Evolutionary conservation across 306 rosid genomes (phyloP).

Genomic region (Pachyrhizus erosus): DNA sequence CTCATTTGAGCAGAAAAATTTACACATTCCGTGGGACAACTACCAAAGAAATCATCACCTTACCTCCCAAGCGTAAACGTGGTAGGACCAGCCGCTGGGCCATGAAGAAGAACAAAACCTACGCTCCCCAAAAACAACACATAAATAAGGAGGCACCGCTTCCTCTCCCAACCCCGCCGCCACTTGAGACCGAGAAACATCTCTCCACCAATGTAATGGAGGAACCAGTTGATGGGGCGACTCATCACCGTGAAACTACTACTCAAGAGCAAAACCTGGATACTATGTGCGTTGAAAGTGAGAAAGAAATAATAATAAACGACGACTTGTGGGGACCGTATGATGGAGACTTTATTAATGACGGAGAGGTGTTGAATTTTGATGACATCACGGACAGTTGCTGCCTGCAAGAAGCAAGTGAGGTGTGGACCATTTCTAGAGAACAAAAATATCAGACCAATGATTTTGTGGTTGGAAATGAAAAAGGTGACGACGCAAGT

Average conservation of each 20-base stretch:
- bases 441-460: slow-evolving; percentile 37
- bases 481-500: background rate
- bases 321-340: background rate
- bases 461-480: background rate
- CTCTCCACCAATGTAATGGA: background rate
- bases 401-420: slow-evolving; percentile 32
- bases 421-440: background rate
- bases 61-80: slow-evolving; percentile 52
- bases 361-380: background rate
- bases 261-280: background rate
- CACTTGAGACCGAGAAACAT: slow-evolving; percentile 30
- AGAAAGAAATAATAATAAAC: background rate
- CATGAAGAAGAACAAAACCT: slow-evolving; percentile 53
- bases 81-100: slow-evolving; percentile 65
- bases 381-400: slow-evolving; percentile 43
- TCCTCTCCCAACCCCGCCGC: slow-evolving; percentile 37
- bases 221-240: background rate
- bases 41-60: background rate
- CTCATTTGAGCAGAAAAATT: slow-evolving; percentile 73
- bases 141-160: background rate
- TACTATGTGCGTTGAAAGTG: background rate
- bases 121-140: background rate
- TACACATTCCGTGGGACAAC: slow-evolving; percentile 47
- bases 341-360: slow-evolving; percentile 17
- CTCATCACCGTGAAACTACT: background rate